These are phyloP conservation scores for Neltuma alba DNA, from an alignment of 306 rosid species.

Conservation along the genomic window DNA sequence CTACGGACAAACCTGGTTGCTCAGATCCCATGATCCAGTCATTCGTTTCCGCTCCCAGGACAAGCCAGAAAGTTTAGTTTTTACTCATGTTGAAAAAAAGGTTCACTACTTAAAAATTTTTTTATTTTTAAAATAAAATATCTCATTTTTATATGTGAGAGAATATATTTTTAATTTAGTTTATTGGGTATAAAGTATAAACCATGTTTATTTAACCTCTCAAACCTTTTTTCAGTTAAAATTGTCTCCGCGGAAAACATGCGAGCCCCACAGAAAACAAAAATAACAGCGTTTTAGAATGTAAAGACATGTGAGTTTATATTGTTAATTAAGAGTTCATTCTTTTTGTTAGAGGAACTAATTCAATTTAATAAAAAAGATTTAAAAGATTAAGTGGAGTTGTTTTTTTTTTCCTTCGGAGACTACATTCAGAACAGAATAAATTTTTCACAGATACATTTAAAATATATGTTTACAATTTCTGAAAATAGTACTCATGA, in stretches of 20 bases:
- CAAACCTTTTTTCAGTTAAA: not conserved
- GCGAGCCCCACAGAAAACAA: not conserved
- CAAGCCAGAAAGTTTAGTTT: conserved; percentile 9
- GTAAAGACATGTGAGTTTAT: not conserved
- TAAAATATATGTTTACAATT: not conserved
- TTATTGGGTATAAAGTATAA: no score
- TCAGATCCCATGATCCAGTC: conserved; percentile 1
- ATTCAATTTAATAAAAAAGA: not conserved
- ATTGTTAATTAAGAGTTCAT: no score
- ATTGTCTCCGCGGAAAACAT: not conserved
- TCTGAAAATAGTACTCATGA: not conserved
- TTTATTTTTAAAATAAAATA: not conserved
- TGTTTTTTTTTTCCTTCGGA: no score
- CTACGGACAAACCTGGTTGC: not conserved
- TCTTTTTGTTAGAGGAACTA: not conserved
- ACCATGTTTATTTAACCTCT: no score
- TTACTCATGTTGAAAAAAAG: not conserved
- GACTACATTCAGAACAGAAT: not conserved
- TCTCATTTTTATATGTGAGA: not conserved
- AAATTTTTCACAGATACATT: not conserved
- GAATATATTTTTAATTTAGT: no score
- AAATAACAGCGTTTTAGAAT: not conserved
- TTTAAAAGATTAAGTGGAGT: not conserved
- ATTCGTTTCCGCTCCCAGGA: not conserved
- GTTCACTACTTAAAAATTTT: not conserved